phyloP scores from a whole-genome alignment of 345 rosid genomes.

The Sisymbrium altissimum region DNA sequence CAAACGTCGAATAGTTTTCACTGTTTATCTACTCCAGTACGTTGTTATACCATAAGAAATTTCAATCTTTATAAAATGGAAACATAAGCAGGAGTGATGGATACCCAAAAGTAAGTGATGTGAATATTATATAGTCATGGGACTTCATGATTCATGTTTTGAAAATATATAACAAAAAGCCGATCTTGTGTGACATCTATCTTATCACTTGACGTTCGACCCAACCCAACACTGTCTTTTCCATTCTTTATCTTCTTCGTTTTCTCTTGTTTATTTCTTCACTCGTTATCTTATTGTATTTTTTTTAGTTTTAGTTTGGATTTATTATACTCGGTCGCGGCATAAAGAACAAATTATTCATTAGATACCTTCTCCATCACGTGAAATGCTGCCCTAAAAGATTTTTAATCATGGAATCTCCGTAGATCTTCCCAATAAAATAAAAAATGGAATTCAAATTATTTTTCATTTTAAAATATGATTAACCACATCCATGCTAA shows the following conservation, averaged over 20 bases:
- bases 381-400: conserved; percentile 26
- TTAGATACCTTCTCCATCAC: conserved; percentile 8
- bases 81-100: neutral
- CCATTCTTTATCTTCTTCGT: conserved; percentile 1
- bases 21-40: neutral
- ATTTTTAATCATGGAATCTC: conserved; percentile 18
- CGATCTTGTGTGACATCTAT: conserved; percentile 32
- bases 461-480: neutral
- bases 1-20: neutral
- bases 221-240: conserved; percentile 36
- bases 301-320: neutral
- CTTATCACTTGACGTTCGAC: conserved; percentile 32
- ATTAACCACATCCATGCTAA: neutral
- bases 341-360: conserved; percentile 14
- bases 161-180: conserved; percentile 28
- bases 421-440: neutral
- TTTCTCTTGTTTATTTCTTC: neutral
- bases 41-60: neutral
- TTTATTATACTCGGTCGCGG: neutral
- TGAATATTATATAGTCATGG: conserved; percentile 24
- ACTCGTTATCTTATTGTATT: neutral
- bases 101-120: conserved; percentile 4
- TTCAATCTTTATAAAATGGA: neutral
- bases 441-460: neutral
- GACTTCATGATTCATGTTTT: conserved; percentile 34